Percentiles rank a stretch among this genome's conserved stretches.
Evolutionary conservation across 306 rosid genomes (phyloP).

Genomic region (Quercus glauca): DNA sequence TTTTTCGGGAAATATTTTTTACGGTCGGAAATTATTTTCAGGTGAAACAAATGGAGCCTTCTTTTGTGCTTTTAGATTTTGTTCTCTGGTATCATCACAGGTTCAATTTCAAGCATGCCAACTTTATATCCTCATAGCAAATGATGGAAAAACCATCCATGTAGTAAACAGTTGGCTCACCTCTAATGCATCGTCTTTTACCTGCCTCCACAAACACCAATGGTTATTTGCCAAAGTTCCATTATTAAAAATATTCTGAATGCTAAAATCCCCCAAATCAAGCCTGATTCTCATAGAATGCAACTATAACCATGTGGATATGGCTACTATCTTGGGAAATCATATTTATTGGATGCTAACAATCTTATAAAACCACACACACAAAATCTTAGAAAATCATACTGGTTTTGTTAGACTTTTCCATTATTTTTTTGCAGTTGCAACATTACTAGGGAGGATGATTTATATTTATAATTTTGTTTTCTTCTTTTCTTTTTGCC

Average conservation of each 20-base stretch:
- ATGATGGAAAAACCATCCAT: background rate
- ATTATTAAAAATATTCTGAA: background rate
- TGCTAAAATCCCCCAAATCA: background rate
- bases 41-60: no score
- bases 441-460: background rate
- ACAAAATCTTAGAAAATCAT: background rate
- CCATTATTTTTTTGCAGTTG: background rate
- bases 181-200: background rate
- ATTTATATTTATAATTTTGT: conserved; percentile 14
- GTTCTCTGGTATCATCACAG: background rate
- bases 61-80: background rate
- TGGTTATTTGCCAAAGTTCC: background rate
- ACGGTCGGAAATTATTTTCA: no score
- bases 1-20: no score
- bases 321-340: background rate
- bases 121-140: background rate
- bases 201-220: background rate
- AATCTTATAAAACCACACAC: no score
- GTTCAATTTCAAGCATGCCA: conserved; percentile 14
- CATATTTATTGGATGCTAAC: no score
- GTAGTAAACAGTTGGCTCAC: background rate
- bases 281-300: background rate
- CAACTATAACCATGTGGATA: background rate
- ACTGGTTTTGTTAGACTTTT: background rate
- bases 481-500: conserved; percentile 23